These are phyloP conservation scores for Colletotrichum scovillei DNA, from an alignment of 2,329 filamentous ascomycete genomes.

Conservation along the genomic window DNA sequence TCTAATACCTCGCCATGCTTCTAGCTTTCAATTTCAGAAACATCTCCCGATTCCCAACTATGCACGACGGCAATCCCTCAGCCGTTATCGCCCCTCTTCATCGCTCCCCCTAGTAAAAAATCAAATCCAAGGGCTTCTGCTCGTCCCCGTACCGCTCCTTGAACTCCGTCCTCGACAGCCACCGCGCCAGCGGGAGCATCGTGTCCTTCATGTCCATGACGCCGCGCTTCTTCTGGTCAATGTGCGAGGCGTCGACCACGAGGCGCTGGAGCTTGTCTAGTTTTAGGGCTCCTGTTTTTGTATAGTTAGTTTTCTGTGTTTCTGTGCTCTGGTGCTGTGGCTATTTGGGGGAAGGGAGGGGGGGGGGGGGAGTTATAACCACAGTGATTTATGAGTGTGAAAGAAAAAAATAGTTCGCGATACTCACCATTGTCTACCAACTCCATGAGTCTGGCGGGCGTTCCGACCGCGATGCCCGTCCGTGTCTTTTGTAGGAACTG, in stretches of 20 bases:
- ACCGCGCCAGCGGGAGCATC: constrained; percentile 80
- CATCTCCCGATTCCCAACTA: not conserved
- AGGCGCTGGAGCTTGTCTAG: constrained; percentile 79
- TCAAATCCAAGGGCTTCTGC: constrained; percentile 67
- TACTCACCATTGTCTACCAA: constrained; percentile 80
- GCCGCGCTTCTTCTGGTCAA: constrained; percentile 94
- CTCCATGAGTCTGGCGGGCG: constrained; percentile 84
- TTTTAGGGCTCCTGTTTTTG: constrained; percentile 72
- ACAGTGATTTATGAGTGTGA: not conserved
- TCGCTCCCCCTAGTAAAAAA: constrained; percentile 67
- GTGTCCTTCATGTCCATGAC: constrained; percentile 97
- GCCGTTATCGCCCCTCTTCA: not conserved
- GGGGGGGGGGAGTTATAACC: not conserved
- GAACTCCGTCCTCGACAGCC: constrained; percentile 78
- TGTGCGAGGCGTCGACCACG: constrained; percentile 90
- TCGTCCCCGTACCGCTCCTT: constrained; percentile 74
- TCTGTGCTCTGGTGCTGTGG: not conserved
- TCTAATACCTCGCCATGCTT: not conserved
- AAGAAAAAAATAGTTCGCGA: not conserved
- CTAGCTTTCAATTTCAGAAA: not conserved
- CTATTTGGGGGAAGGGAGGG: too few species aligned
- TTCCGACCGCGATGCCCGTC: constrained; percentile 90
- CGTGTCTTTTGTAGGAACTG: constrained; percentile 76
- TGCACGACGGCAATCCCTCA: not conserved
- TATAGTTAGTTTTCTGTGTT: not conserved